phyloP scores from a whole-genome alignment of 2,329 filamentous ascomycete species.

The Cordyceps javanica region DNA sequence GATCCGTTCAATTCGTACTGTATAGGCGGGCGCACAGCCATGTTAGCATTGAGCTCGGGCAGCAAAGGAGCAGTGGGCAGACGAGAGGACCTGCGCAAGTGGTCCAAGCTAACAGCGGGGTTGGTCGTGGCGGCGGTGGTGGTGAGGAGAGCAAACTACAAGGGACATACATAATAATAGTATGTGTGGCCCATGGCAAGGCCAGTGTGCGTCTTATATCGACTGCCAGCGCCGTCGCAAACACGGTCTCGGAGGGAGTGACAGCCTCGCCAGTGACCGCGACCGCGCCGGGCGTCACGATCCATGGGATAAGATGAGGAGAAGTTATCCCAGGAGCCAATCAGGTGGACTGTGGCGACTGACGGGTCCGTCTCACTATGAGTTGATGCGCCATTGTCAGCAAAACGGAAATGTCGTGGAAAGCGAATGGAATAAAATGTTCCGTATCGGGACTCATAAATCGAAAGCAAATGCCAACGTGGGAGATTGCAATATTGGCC shows the following conservation, averaged over 20 bases:
- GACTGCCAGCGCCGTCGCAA: conserved; percentile 61
- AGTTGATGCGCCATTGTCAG: conserved; percentile 17
- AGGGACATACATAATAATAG: conserved; percentile 79
- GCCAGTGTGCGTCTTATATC: conserved; percentile 59
- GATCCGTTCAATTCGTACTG: conserved; percentile 81
- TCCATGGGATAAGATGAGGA: conserved; percentile 71
- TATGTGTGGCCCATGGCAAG: conserved; percentile 90
- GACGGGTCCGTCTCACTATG: conserved; percentile 53
- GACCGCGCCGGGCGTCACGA: conserved; percentile 67
- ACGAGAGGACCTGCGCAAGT: conserved; percentile 2
- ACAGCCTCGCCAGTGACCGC: conserved; percentile 78
- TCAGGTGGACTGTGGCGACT: conserved; percentile 66
- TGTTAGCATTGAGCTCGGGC: background rate
- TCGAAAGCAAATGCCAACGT: background rate
- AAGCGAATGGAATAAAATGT: conserved; percentile 19
- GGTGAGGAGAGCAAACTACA: conserved; percentile 12
- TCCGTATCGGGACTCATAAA: conserved; percentile 3
- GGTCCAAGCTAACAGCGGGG: conserved; percentile 2
- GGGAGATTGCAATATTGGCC: background rate
- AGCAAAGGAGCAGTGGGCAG: conserved; percentile 4
- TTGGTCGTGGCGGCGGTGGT: background rate
- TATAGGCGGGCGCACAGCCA: conserved; percentile 12
- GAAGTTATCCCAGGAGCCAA: conserved; percentile 97
- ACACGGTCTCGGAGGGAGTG: conserved; percentile 81
- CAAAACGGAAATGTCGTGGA: conserved; percentile 2